Evolutionary conservation across 164 flowering plant genomes (phyloP).

Genomic region (Sedum album): DNA sequence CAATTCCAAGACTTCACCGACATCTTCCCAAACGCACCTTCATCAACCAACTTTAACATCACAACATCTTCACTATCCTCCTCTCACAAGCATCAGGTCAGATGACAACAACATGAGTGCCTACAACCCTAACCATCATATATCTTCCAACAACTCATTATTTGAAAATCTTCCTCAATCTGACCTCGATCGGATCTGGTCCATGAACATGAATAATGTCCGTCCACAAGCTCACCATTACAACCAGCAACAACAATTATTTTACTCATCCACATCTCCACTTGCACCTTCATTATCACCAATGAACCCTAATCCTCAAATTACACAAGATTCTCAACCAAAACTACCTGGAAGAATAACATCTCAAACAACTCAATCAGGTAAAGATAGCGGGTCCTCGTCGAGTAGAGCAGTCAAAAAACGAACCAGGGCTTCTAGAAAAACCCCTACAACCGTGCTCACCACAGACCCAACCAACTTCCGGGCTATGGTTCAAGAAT

Average conservation of each 20-base stretch:
- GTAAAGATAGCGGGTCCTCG: not conserved
- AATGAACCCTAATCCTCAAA: not conserved
- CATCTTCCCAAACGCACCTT: not conserved
- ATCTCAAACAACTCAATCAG: not conserved
- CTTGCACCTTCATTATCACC: not conserved
- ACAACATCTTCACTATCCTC: not conserved
- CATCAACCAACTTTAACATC: not conserved
- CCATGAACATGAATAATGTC: not conserved
- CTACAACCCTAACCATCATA: not conserved
- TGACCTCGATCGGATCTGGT: constrained; percentile 3
- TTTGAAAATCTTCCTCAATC: not conserved
- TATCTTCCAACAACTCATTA: not conserved
- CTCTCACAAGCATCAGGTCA: not conserved
- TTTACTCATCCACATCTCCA: not conserved
- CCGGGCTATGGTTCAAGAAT: constrained; percentile 71
- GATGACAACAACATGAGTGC: not conserved
- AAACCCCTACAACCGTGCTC: constrained; percentile 58
- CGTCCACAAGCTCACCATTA: not conserved
- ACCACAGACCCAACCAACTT: constrained; percentile 63
- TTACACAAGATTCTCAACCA: not conserved
- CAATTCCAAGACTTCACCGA: not conserved
- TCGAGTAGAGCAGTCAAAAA: constrained; percentile 23
- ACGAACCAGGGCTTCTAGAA: constrained; percentile 45
- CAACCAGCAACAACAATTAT: not conserved
- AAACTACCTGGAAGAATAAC: not conserved